A percentile compares a stretch with the other conserved stretches of the same genome.
These are phyloP conservation scores for Xylaria sp. DNA, from an alignment of 2,329 filamentous ascomycete genomes.

Conservation along the genomic window DNA sequence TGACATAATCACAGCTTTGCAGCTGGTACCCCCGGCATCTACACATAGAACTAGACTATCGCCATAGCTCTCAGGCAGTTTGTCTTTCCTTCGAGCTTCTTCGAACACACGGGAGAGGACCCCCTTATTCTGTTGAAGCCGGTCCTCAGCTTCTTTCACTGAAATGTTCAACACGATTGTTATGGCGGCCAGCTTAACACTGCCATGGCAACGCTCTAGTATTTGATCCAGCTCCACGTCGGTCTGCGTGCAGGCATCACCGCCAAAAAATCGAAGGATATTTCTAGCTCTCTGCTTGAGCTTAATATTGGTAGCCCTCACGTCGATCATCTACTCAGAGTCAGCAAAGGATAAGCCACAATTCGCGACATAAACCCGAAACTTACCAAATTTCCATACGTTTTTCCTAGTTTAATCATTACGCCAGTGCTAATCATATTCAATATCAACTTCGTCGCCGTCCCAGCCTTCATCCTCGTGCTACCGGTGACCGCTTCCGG, in stretches of 20 bases:
- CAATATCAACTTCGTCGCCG: conserved; percentile 31
- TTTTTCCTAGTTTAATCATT: conserved; percentile 35
- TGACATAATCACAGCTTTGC: conserved; percentile 32
- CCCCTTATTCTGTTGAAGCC: conserved; percentile 22
- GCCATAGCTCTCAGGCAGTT: background rate
- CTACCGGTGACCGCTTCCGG: conserved; percentile 34
- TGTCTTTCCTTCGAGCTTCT: conserved; percentile 16
- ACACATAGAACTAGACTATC: conserved; percentile 26
- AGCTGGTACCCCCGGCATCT: conserved; percentile 34
- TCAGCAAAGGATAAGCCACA: conserved; percentile 6
- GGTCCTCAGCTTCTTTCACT: conserved; percentile 26
- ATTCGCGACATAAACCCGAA: background rate
- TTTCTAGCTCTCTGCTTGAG: conserved; percentile 34
- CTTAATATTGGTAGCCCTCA: conserved; percentile 34
- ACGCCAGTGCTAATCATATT: conserved; percentile 36
- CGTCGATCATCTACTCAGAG: conserved; percentile 31
- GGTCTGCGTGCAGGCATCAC: conserved; percentile 23
- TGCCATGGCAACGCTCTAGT: conserved; percentile 23
- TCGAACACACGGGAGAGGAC: conserved; percentile 26
- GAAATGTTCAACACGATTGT: conserved; percentile 17
- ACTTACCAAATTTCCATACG: conserved; percentile 29
- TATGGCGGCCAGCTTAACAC: conserved; percentile 30
- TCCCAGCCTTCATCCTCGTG: conserved; percentile 36
- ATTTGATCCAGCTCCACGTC: conserved; percentile 25
- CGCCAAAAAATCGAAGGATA: conserved; percentile 25